A percentile compares a stretch with the other conserved stretches of the same genome.
Conservation (phyloP, 1,284 basidiomycete species). For the Pyrrhoderma noxium region DNA sequence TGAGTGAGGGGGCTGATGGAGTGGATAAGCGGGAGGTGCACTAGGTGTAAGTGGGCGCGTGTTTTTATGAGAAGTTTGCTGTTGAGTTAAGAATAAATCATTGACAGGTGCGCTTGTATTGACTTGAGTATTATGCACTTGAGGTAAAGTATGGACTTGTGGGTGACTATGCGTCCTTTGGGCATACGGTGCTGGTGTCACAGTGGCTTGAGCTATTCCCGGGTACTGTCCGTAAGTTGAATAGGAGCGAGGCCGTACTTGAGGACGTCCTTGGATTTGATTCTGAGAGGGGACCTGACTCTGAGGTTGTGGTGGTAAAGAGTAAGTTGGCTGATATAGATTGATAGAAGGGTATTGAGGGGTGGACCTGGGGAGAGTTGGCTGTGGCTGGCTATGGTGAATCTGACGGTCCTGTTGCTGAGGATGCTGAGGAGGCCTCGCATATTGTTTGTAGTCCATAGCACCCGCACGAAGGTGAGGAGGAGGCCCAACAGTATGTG, state of each 20-base stretch:
- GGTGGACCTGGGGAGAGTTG: constrained; percentile 3
- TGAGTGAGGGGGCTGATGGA: constrained; percentile 8
- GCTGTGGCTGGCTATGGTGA: too few relatives aligned
- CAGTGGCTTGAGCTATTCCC: not conserved
- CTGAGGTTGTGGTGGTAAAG: too few relatives aligned
- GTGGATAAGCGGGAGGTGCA: constrained; percentile 9
- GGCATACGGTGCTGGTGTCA: not conserved
- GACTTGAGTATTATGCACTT: not conserved
- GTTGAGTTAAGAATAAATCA: constrained; percentile 4
- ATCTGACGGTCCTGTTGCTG: constrained; percentile 3
- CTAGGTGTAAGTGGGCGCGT: not conserved
- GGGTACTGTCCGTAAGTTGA: not conserved
- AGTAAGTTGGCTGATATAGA: too few relatives aligned
- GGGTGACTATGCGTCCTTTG: constrained; percentile 7
- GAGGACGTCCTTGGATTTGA: constrained; percentile 1
- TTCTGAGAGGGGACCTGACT: not conserved
- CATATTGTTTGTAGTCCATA: constrained; percentile 1
- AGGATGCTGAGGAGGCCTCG: constrained; percentile 7
- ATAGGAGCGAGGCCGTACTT: not conserved
- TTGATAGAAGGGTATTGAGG: too few relatives aligned
- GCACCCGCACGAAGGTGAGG: constrained; percentile 8
- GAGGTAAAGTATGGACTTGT: constrained; percentile 8
- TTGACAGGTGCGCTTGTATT: not conserved
- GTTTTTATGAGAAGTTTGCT: constrained; percentile 11
- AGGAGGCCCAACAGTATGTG: not conserved